Base-by-base conservation (phyloP, 148 eudicot species). In the Persicaria tinctoria region DNA sequence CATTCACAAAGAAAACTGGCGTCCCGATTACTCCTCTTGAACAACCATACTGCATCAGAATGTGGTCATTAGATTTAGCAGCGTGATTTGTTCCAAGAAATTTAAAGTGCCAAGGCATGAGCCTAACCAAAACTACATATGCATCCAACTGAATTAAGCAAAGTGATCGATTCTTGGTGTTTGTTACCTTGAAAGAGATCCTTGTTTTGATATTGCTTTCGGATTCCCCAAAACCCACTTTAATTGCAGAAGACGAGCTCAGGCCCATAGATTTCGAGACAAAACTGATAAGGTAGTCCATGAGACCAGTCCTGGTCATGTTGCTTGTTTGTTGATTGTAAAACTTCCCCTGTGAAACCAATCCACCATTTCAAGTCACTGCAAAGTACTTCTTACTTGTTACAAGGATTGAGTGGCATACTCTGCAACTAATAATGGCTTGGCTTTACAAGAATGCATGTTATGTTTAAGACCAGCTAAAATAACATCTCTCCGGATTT, bases 131-230 rank as follows among this genome's bases (percentile, higher is more conserved):
- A 4, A 16, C 11, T 53, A 16, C 57, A 53, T 9, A 10, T 10
- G 57, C n/a, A 9, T 16, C 2, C n/a, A 9, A 53, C 4, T 9
- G 11, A 53, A 16, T 1, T 2, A 16, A 53, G n/a, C 2, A 53
- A 53, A 53, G 11, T 2, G n/a, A 10, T 53, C n/a, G 23, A 20
- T 5, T 48, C 16, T 17, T 17, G 51, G 53, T 50, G 41, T 71
- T 62, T 50, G 41, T 71, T 62, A 16, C 68, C 76, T 60, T 77
- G 55, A 74, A 56, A 4, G 98, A 80, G 68, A 85, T 49, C 74
- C 98, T 85, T 32, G 98, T 91, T 81, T 89, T 78, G 14, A 78
- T 82, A 82, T 88, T 90, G 38, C 86, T 82, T 27, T 82, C 70
- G 46, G 80, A 44, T 80, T 91, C 89, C 12, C 20, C 73, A 79